These are phyloP conservation scores for Zopfochytrium polystomum DNA, from an alignment of 371 early-diverging fungal genomes.

Conservation along the genomic window DNA sequence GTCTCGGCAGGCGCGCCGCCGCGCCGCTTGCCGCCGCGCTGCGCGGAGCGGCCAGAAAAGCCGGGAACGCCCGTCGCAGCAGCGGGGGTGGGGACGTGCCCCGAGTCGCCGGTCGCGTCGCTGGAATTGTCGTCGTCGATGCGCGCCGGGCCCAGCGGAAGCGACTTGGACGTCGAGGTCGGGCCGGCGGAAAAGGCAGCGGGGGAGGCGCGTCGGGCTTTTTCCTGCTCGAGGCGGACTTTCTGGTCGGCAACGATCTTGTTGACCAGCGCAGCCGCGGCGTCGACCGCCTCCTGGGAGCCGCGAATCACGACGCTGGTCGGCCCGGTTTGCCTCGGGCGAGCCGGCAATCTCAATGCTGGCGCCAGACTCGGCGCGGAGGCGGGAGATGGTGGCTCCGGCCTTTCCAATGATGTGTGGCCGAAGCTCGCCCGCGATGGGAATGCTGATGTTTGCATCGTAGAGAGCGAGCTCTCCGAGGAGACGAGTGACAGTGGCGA, in stretches of 20 bases:
- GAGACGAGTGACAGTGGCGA: conserved; percentile 23
- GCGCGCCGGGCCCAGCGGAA: conserved; percentile 21
- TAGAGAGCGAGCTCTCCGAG: conserved; percentile 35
- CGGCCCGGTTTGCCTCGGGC: conserved; percentile 42
- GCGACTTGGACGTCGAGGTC: no score
- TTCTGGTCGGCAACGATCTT: conserved; percentile 65
- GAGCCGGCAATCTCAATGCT: conserved; percentile 51
- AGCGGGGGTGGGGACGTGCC: no score
- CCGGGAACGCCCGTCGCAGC: conserved; percentile 9
- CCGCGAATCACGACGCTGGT: conserved; percentile 77
- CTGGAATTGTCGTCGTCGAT: conserved; percentile 21
- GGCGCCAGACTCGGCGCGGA: conserved; percentile 60
- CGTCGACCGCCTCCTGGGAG: conserved; percentile 66
- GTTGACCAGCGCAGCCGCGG: conserved; percentile 61
- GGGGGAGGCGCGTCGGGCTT: conserved; percentile 23
- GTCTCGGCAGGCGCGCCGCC: conserved; percentile 2
- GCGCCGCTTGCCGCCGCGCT: conserved; percentile 21
- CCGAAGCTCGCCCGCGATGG: conserved; percentile 40
- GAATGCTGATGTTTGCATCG: conserved; percentile 22
- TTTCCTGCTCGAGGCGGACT: conserved; percentile 18
- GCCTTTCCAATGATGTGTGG: conserved; percentile 75
- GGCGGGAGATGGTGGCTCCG: conserved; percentile 64
- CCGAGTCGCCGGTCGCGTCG: no score
- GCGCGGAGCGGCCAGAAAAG: conserved; percentile 19
- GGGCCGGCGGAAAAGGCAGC: conserved; percentile 25